phyloP scores from a whole-genome alignment of 2,329 filamentous ascomycete genomes.

The Fusarium scirpi region DNA sequence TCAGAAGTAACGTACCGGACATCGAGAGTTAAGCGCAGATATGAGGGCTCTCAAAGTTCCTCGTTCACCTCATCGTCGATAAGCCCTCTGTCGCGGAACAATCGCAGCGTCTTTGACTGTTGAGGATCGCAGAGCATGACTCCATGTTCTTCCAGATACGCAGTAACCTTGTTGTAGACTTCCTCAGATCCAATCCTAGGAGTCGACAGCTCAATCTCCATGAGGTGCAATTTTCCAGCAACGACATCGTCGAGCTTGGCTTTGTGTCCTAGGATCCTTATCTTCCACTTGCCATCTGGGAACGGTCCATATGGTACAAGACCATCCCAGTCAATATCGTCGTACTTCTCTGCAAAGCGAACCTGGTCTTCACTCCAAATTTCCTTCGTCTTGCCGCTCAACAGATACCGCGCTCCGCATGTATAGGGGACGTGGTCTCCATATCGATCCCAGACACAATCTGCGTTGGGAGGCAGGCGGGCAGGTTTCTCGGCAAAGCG shows the following conservation, averaged over 20 bases:
- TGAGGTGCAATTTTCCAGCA: slow-evolving; percentile 33
- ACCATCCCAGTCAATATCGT: slow-evolving; percentile 35
- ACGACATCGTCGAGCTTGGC: slow-evolving; percentile 40
- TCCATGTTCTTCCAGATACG: slow-evolving; percentile 17
- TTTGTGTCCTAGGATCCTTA: slow-evolving; percentile 31
- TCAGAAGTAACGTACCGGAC: background rate
- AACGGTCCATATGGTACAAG: slow-evolving; percentile 35
- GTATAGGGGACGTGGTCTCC: slow-evolving; percentile 31
- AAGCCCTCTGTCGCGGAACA: slow-evolving; percentile 34
- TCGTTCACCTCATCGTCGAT: background rate
- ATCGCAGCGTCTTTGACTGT: slow-evolving; percentile 33
- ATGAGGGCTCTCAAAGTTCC: slow-evolving; percentile 5
- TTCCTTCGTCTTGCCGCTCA: background rate
- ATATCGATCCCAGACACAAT: slow-evolving; percentile 43
- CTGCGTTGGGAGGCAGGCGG: slow-evolving; percentile 1
- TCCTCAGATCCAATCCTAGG: slow-evolving; percentile 19
- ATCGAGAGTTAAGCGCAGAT: background rate
- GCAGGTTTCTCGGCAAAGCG: slow-evolving; percentile 25
- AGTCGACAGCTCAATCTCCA: slow-evolving; percentile 40
- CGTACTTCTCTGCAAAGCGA: slow-evolving; percentile 35
- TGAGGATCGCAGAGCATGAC: slow-evolving; percentile 37
- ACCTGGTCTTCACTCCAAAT: slow-evolving; percentile 40
- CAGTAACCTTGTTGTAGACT: slow-evolving; percentile 19
- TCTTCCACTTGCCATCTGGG: slow-evolving; percentile 40
- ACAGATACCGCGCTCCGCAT: slow-evolving; percentile 24